Evolutionary conservation across 768 basidiomycete species (phyloP), one percentile per base, ranked within the genome.

Genomic region (Infundibulicybe gibba): DNA sequence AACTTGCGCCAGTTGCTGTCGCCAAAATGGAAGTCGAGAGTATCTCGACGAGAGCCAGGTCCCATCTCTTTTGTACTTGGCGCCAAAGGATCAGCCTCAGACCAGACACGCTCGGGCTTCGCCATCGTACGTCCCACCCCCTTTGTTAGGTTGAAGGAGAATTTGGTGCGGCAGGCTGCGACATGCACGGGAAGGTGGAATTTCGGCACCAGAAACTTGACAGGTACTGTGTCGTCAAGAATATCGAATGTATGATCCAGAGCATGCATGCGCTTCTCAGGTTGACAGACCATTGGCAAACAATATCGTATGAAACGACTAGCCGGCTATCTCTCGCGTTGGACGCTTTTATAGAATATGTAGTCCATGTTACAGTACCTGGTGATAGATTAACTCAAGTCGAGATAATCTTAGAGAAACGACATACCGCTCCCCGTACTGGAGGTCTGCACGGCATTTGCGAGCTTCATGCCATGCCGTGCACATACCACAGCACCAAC

Each of bases 21-120:
- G 9, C 58, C 55, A 20, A 59, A 52, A 21, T 61, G 52, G 42
- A 55, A 51, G 19, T 68, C 57, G 0, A 67, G 39, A 0, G 53
- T 60, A 17, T 65, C 65, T 0, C 46, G 52, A 3, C 60, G 49
- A 3, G 56, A 43, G 16, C 62, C 63, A 0, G 60, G 58, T 0
- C 60, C 59, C 69, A 71, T 71, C 46, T 67, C 61, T 39, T 51
- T 50, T 0, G 64, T 66, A 15, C 59, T 61, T 0, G 21, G 32
- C 0, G 61, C 59, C 5, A 61, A 15, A 35, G 44, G 43, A 44
- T 70, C 68, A 3, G 55, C 47, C 8, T 47, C 44, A 0, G 54
- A 40, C 69, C 69, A 71, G 0, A 56, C 56, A 1, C 61, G 54
- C 49, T 71, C 69, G 1, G 55, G 51, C 62, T 43, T 71, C 68